These are phyloP conservation scores for Paraurostyla sp. DNA, from an alignment of 73 alveolate species.

Conservation along the genomic window DNA sequence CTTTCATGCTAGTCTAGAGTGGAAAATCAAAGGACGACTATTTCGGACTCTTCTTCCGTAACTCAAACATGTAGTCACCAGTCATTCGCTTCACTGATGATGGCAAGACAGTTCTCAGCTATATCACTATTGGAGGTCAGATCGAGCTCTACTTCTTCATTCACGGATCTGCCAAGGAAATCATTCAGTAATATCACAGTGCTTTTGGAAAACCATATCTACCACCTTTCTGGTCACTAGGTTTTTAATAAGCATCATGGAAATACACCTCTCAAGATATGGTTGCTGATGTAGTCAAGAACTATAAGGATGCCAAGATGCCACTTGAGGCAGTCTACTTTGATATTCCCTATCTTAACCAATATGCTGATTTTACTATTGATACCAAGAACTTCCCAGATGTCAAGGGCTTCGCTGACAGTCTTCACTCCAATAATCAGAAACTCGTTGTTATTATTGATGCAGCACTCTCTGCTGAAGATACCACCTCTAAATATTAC, in stretches of 20 bases:
- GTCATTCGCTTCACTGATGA: conserved; percentile 37
- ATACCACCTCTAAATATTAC: conserved; percentile 9
- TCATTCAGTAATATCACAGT: conserved; percentile 41
- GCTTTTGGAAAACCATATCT: conserved; percentile 80
- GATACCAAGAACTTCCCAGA: conserved; percentile 50
- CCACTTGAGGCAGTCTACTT: conserved; percentile 90
- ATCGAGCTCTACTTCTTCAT: conserved; percentile 59
- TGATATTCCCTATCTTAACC: conserved; percentile 81
- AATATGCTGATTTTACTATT: conserved; percentile 73
- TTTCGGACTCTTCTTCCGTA: conserved; percentile 53
- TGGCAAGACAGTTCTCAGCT: conserved; percentile 37
- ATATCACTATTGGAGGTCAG: conserved; percentile 61
- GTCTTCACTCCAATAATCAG: conserved; percentile 8
- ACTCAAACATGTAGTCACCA: conserved; percentile 56
- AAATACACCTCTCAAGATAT: conserved; percentile 73
- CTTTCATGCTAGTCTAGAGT: conserved; percentile 29
- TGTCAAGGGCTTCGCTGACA: conserved; percentile 69
- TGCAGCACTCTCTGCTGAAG: conserved; percentile 75
- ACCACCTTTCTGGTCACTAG: conserved; percentile 92
- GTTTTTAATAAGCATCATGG: conserved; percentile 91
- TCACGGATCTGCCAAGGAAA: conserved; percentile 51
- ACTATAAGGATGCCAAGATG: conserved; percentile 70
- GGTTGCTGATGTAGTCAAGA: conserved; percentile 60
- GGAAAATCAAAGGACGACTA: conserved; percentile 33
- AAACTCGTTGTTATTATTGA: conserved; percentile 82